These are phyloP conservation scores for Obba rivulosa DNA, from an alignment of 768 basidiomycete species.

Conservation along the genomic window DNA sequence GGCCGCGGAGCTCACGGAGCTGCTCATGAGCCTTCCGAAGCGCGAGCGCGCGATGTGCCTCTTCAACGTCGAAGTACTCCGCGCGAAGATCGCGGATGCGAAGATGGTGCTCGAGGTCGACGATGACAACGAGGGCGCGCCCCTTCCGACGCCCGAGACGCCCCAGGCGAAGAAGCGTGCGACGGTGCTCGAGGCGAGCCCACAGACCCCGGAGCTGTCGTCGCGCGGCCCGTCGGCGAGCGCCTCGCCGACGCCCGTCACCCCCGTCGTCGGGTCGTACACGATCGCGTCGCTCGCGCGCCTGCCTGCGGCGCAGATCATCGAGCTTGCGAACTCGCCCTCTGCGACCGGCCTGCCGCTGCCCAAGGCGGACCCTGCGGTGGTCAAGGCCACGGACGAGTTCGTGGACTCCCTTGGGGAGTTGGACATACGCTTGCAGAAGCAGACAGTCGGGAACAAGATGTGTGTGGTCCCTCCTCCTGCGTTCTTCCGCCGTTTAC, in stretches of 20 bases:
- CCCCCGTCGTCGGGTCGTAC: constrained; percentile 40
- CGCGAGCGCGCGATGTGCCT: constrained; percentile 87
- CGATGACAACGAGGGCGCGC: constrained; percentile 42
- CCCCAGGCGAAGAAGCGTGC: constrained; percentile 59
- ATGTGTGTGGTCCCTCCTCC: constrained; percentile 9
- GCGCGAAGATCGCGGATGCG: constrained; percentile 75
- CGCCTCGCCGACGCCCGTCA: constrained; percentile 63
- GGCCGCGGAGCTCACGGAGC: constrained; percentile 62
- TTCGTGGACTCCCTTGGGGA: constrained; percentile 84
- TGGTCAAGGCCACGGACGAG: constrained; percentile 63
- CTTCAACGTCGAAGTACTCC: constrained; percentile 79
- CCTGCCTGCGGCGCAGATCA: constrained; percentile 71
- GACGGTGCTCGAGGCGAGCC: constrained; percentile 37
- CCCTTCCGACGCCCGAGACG: constrained; percentile 36
- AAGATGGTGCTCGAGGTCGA: constrained; percentile 75
- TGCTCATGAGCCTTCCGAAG: constrained; percentile 84
- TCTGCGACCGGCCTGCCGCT: constrained; percentile 50
- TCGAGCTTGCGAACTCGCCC: constrained; percentile 47
- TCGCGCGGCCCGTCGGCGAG: constrained; percentile 69
- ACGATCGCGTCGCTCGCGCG: constrained; percentile 69
- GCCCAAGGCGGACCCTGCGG: constrained; percentile 65
- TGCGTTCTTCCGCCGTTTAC: constrained; percentile 2
- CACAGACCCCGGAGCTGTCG: constrained; percentile 72
- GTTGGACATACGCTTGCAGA: constrained; percentile 53
- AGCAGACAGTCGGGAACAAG: constrained; percentile 19